Evolutionary conservation across 2,329 filamentous ascomycete species (phyloP).

Genomic region (Pseudocercospora eumusae): DNA sequence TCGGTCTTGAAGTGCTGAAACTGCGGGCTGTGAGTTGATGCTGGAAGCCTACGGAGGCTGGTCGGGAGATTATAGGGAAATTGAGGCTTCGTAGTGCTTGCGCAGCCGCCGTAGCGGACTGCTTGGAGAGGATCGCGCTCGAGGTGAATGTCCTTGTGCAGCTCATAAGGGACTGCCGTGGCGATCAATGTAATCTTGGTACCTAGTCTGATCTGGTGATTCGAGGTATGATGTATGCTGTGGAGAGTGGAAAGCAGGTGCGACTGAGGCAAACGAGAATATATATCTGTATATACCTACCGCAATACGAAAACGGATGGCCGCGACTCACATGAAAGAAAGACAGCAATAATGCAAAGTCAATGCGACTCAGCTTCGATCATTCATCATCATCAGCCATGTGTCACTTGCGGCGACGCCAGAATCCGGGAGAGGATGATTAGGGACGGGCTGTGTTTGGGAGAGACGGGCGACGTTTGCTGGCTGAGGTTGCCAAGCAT

Average conservation of each 20-base stretch:
- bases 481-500: background rate
- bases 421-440: slow-evolving; percentile 5
- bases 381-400: slow-evolving; percentile 7
- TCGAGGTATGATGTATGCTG: background rate
- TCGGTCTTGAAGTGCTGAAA: slow-evolving; percentile 45
- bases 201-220: slow-evolving; percentile 9
- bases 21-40: slow-evolving; percentile 36
- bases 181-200: background rate
- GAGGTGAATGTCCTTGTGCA: slow-evolving; percentile 16
- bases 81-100: slow-evolving; percentile 44
- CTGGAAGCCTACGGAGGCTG: slow-evolving; percentile 40
- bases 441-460: background rate
- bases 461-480: background rate
- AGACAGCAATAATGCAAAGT: background rate
- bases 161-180: slow-evolving; percentile 14
- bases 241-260: slow-evolving; percentile 8
- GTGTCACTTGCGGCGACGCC: slow-evolving; percentile 12
- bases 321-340: slow-evolving; percentile 10
- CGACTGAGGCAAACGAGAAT: slow-evolving; percentile 13
- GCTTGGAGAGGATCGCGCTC: slow-evolving; percentile 21
- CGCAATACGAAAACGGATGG: background rate
- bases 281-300: slow-evolving; percentile 16
- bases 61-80: slow-evolving; percentile 37
- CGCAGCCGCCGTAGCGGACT: slow-evolving; percentile 30
- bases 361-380: background rate